Conservation (phyloP, 306 rosid genomes). For the Vicia faba region DNA sequence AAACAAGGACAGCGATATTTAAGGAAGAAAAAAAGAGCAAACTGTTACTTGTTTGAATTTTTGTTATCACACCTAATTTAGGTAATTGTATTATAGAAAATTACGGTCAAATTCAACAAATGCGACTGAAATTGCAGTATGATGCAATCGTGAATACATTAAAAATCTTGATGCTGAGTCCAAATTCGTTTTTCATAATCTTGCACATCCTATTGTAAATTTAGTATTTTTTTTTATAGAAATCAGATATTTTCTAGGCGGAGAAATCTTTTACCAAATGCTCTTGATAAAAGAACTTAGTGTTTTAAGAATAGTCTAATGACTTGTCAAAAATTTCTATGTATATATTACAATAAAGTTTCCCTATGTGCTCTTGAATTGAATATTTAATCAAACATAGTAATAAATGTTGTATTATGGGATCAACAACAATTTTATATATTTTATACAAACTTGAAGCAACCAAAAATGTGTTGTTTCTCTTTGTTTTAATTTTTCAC, state of each 20-base stretch:
- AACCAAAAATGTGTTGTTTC: background rate
- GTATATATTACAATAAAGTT: background rate
- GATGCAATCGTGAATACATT: background rate
- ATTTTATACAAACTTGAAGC: conserved; percentile 1
- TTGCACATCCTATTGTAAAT: background rate
- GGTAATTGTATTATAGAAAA: background rate
- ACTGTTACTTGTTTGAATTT: background rate
- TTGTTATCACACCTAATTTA: conserved; percentile 16
- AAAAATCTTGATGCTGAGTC: background rate
- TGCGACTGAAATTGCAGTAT: background rate
- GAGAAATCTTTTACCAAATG: too few species aligned
- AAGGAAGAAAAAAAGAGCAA: background rate
- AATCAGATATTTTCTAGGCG: too few species aligned
- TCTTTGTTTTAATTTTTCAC: background rate
- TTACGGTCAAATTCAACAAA: background rate
- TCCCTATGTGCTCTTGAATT: background rate
- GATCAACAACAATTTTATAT: conserved; percentile 8
- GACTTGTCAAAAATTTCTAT: background rate
- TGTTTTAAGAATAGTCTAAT: background rate
- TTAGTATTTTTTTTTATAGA: too few species aligned
- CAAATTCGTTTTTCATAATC: background rate
- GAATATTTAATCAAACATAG: conserved; percentile 13
- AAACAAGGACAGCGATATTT: conserved; percentile 15
- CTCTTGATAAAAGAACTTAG: too few species aligned
- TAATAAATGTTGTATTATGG: background rate